Base-by-base conservation (phyloP, 2,329 filamentous ascomycete genomes). In the Xylariaceae sp. region DNA sequence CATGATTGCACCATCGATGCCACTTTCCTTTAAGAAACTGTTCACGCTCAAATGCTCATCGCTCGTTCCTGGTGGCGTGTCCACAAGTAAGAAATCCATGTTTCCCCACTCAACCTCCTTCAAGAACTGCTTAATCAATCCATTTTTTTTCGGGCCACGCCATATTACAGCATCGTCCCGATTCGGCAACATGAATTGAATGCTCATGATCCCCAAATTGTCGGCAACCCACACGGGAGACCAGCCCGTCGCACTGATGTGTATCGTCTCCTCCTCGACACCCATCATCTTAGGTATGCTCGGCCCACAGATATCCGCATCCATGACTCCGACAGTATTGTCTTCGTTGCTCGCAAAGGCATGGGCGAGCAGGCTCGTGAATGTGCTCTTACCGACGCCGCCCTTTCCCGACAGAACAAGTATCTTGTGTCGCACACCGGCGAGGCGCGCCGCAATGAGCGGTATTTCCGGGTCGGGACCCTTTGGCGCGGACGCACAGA, bases 241-340 rank as follows among this genome's bases (percentile, higher is more conserved):
- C 93, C 90, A 96, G 2, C 93, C 93, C 1, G 84, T 80, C 39
- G 80, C 85, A 60, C 84, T 93, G 39, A 95, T 81, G 63, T 98
- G 93, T 39, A 98, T 93, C 1, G 87, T 95, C 68, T 98, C 91
- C 19, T 81, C 72, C 65, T 96, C 90, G 1, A 96, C 91, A 26
- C 93, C 93, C 83, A 98, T 90, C 91, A 98, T 97, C 70, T 96
- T 96, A 16, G 93, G 93, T 56, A 98, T 96, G 50, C 83, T 89
- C 1, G 93, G 93, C 0, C 93, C 93, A 67, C 89, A 96, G 48
- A 98, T 95, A 64, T 98, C 93, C 6, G 93, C 94, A 66, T 98
- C 93, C 89, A 97, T 96, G 54, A 98, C 84, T 16, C 91, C 93
- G 19, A 98, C 87, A 1, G 81, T 88, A 13, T 32, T 84, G 34